Evolutionary conservation across 2,329 filamentous ascomycete species (phyloP).

Genomic region (Aurifilum marmelostoma): DNA sequence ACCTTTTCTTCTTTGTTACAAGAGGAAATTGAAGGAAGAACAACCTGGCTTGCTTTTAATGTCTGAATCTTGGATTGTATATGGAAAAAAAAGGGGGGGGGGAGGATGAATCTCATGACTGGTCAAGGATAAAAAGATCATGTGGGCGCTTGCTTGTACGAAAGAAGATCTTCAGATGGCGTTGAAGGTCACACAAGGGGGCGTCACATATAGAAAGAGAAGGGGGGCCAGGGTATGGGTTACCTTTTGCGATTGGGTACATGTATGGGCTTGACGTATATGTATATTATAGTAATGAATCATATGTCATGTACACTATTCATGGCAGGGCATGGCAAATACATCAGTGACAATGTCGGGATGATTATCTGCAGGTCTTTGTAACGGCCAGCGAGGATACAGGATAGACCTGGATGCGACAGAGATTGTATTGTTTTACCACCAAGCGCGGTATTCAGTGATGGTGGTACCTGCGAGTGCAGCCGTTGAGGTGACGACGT

Average conservation of each 20-base stretch:
- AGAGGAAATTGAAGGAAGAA: no score
- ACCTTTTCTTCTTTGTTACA: not conserved
- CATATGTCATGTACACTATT: not conserved
- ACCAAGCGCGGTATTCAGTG: no score
- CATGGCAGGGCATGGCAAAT: no score
- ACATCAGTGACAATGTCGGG: no score
- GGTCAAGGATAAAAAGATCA: not conserved
- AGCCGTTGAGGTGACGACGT: no score
- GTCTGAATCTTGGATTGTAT: not conserved
- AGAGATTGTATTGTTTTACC: no score
- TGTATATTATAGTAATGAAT: not conserved
- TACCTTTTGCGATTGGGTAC: no score
- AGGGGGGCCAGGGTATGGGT: not conserved
- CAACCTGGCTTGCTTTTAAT: not conserved
- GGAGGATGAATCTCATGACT: not conserved
- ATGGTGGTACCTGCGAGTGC: no score
- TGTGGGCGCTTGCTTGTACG: not conserved
- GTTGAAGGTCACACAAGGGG: not conserved
- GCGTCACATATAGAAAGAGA: not conserved
- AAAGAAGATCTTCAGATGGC: not conserved
- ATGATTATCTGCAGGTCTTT: no score
- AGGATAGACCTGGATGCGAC: no score
- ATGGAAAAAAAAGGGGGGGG: not conserved
- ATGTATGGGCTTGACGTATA: not conserved
- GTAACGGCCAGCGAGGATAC: no score